These are phyloP conservation scores for Aspergillus sclerotioniger DNA, from an alignment of 495 filamentous ascomycete species.

Conservation along the genomic window DNA sequence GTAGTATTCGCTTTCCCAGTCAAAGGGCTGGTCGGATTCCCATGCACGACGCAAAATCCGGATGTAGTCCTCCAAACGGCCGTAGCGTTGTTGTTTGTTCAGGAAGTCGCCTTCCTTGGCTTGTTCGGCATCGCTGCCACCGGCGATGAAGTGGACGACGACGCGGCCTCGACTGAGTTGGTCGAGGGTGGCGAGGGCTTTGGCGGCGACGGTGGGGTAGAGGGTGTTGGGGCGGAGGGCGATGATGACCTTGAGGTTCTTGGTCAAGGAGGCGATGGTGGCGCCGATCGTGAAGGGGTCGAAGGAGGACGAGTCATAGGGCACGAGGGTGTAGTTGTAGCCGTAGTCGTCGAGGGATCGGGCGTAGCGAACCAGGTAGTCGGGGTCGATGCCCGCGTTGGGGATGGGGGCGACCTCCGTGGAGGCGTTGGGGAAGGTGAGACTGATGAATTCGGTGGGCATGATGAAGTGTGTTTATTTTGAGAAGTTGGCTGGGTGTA, in stretches of 20 bases:
- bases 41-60: constrained; percentile 51
- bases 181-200: constrained; percentile 53
- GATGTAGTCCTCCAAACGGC: constrained; percentile 53
- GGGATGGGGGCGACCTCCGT: constrained; percentile 51
- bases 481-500: background rate
- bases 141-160: constrained; percentile 56
- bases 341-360: constrained; percentile 50
- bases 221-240: constrained; percentile 55
- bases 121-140: constrained; percentile 52
- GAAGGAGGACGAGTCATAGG: constrained; percentile 49
- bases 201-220: constrained; percentile 55
- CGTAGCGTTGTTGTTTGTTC: constrained; percentile 52
- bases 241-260: constrained; percentile 55
- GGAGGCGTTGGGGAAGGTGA: constrained; percentile 49
- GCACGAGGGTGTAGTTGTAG: constrained; percentile 55
- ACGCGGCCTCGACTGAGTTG: constrained; percentile 50
- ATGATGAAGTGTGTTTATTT: constrained; percentile 26
- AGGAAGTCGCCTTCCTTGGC: constrained; percentile 53
- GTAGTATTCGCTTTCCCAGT: constrained; percentile 52
- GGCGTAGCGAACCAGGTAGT: constrained; percentile 48
- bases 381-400: constrained; percentile 43
- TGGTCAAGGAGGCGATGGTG: constrained; percentile 50
- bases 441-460: constrained; percentile 55
- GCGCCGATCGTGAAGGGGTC: constrained; percentile 53
- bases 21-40: constrained; percentile 50